These are phyloP conservation scores for Pleurotus sapidus DNA, from an alignment of 768 basidiomycete genomes.

Conservation along the genomic window DNA sequence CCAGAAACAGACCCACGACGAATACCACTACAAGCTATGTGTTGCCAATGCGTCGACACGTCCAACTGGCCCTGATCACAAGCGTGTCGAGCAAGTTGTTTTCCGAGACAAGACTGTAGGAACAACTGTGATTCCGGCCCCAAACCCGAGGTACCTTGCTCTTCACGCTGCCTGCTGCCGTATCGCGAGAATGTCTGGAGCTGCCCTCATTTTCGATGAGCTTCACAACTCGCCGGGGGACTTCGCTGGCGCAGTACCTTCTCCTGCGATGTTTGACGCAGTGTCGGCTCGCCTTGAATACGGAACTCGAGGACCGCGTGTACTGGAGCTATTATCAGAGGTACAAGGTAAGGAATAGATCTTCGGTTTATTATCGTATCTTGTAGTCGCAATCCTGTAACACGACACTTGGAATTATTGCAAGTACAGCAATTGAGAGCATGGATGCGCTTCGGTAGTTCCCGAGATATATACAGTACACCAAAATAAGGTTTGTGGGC, in stretches of 20 bases:
- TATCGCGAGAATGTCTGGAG: constrained; percentile 9
- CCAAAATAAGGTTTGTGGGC: background rate
- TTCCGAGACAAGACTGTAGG: background rate
- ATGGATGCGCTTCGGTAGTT: no score
- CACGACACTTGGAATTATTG: no score
- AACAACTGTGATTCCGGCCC: background rate
- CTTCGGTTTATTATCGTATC: no score
- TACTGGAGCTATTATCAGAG: no score
- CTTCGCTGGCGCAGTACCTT: background rate
- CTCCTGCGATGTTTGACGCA: background rate
- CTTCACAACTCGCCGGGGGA: background rate
- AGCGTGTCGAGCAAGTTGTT: background rate
- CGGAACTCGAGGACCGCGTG: background rate
- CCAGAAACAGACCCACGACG: background rate
- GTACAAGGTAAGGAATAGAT: no score
- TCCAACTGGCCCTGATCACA: background rate
- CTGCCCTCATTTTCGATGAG: constrained; percentile 1
- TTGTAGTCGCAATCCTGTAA: no score
- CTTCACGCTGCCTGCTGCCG: constrained; percentile 11
- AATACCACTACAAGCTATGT: background rate
- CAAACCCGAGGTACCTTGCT: constrained; percentile 1
- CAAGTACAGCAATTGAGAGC: no score
- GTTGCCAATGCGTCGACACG: background rate
- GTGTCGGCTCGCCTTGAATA: background rate
- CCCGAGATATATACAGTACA: background rate